Conservation (phyloP, 1,284 basidiomycete species). For the Cutaneotrichosporon daszewskae region DNA sequence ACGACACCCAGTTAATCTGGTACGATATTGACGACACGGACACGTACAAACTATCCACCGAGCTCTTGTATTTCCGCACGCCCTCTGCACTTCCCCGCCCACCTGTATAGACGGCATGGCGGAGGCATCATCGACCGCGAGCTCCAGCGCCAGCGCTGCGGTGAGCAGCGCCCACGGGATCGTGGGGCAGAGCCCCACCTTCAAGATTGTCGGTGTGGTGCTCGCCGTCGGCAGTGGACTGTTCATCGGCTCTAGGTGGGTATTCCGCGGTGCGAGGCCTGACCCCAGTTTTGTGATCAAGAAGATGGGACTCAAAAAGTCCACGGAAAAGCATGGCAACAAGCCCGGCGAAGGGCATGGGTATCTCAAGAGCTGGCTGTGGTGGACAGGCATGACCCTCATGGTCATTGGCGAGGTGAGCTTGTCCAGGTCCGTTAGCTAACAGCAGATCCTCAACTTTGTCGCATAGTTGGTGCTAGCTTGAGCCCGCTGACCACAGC, state of each 20-base stretch:
- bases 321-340: slow-evolving; percentile 54
- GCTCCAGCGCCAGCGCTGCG: neutral
- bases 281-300: slow-evolving; percentile 59
- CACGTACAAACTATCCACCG: too few species aligned
- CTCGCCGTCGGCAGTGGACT: slow-evolving; percentile 78
- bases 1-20: too few species aligned
- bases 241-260: slow-evolving; percentile 83
- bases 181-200: slow-evolving; percentile 24
- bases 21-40: too few species aligned
- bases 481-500: slow-evolving; percentile 16
- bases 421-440: neutral
- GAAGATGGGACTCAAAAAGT: slow-evolving; percentile 71
- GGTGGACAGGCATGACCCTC: slow-evolving; percentile 61
- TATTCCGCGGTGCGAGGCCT: neutral
- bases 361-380: slow-evolving; percentile 75
- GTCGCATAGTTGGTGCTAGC: slow-evolving; percentile 43
- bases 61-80: too few species aligned
- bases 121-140: too few species aligned
- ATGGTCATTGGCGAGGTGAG: slow-evolving; percentile 40
- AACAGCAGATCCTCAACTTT: slow-evolving; percentile 44
- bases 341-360: slow-evolving; percentile 85
- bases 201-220: slow-evolving; percentile 58
- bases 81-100: too few species aligned
- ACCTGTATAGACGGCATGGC: too few species aligned
- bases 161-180: neutral